phyloP scores from a whole-genome alignment of 208 protist genomes.

The Tritrichomonas musculus region DNA sequence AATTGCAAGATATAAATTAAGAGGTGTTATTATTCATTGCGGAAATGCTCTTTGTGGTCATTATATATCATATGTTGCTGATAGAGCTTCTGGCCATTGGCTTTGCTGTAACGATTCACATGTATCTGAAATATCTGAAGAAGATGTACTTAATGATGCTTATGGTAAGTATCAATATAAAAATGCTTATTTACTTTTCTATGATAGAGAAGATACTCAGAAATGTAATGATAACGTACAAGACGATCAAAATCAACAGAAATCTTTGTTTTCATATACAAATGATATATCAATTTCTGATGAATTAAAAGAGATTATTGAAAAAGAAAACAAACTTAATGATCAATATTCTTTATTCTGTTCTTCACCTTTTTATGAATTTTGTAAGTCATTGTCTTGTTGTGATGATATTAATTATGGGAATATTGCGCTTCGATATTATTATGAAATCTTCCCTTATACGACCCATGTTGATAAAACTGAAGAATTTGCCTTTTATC shows the following conservation, averaged over 20 bases:
- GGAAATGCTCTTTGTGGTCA: slow-evolving; percentile 60
- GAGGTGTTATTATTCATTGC: slow-evolving; percentile 58
- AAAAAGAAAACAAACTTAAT: slow-evolving; percentile 9
- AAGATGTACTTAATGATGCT: neutral
- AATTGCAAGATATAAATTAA: slow-evolving; percentile 50
- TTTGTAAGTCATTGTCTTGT: no score
- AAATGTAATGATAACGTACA: neutral
- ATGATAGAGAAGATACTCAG: neutral
- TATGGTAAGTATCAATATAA: neutral
- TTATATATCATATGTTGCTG: slow-evolving; percentile 62
- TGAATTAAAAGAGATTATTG: neutral
- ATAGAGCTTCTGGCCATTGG: neutral
- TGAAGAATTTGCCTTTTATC: no score
- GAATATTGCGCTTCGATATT: neutral
- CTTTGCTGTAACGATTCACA: neutral
- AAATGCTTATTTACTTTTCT: neutral
- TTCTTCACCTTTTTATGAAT: no score
- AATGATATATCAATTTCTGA: no score
- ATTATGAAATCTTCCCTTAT: neutral
- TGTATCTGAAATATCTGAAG: neutral
- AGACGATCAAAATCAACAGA: no score
- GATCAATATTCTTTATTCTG: no score
- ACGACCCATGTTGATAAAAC: neutral
- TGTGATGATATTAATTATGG: neutral
- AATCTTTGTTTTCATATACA: no score